Conservation (phyloP, 495 filamentous ascomycete genomes). For the Halenospora varia region DNA sequence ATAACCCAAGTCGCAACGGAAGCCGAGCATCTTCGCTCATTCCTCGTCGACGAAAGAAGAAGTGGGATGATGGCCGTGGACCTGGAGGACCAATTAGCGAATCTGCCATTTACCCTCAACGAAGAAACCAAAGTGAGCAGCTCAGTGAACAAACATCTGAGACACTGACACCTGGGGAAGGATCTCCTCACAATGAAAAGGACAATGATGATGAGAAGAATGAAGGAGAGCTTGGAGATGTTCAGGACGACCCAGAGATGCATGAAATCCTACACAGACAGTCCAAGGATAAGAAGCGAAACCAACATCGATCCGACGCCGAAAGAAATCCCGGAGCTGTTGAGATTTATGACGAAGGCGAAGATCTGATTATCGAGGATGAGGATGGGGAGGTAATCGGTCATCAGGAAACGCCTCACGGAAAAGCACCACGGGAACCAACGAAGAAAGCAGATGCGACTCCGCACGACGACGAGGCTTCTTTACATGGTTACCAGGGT, state of each 20-base stretch:
- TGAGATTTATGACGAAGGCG: conserved; percentile 78
- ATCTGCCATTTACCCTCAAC: conserved; percentile 80
- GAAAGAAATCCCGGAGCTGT: conserved; percentile 33
- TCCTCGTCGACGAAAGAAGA: conserved; percentile 57
- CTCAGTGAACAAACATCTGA: conserved; percentile 19
- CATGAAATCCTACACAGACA: conserved; percentile 21
- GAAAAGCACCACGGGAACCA: conserved; percentile 55
- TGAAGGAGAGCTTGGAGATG: conserved; percentile 15
- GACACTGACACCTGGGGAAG: conserved; percentile 27
- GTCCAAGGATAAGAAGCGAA: conserved; percentile 31
- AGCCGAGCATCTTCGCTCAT: conserved; percentile 60
- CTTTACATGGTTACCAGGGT: conserved; percentile 12
- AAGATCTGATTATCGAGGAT: conserved; percentile 80
- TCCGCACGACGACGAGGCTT: conserved; percentile 34
- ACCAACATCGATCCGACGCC: conserved; percentile 25
- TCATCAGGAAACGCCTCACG: conserved; percentile 34
- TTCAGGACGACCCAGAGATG: conserved; percentile 24
- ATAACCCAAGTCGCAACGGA: conserved; percentile 44
- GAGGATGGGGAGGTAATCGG: conserved; percentile 79
- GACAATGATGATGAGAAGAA: conserved; percentile 32
- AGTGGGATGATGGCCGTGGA: conserved; percentile 53
- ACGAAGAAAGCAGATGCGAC: conserved; percentile 42
- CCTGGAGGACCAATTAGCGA: conserved; percentile 87
- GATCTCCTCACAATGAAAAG: conserved; percentile 20
- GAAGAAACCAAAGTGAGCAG: conserved; percentile 40